phyloP scores from a whole-genome alignment of 768 basidiomycete genomes.

The Infundibulicybe gibba region DNA sequence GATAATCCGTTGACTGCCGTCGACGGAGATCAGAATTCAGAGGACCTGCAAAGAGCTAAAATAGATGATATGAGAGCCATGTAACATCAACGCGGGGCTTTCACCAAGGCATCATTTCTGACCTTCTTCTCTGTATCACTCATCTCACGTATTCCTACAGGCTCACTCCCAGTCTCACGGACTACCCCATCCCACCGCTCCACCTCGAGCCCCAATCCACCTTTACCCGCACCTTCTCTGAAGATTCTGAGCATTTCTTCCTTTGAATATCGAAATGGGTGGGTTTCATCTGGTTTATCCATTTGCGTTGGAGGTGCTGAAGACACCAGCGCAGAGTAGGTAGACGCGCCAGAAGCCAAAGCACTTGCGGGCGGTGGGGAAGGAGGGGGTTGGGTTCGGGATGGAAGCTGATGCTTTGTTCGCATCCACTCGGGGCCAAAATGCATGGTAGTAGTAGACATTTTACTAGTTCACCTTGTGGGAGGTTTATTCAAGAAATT shows the following conservation, averaged over 20 bases:
- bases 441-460: slow-evolving; percentile 73
- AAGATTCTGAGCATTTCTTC: slow-evolving; percentile 84
- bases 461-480: slow-evolving; percentile 23
- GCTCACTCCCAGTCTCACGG: slow-evolving; percentile 69
- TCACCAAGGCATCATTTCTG: slow-evolving; percentile 17
- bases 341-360: slow-evolving; percentile 49
- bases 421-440: slow-evolving; percentile 96
- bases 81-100: slow-evolving; percentile 13
- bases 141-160: slow-evolving; percentile 76
- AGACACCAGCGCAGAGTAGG: slow-evolving; percentile 70
- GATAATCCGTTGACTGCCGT: slow-evolving; percentile 75
- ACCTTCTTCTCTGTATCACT: slow-evolving; percentile 88
- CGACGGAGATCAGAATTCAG: slow-evolving; percentile 87
- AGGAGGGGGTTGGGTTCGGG: slow-evolving; percentile 52
- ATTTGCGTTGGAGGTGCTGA: slow-evolving; percentile 42
- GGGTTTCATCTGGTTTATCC: slow-evolving; percentile 59
- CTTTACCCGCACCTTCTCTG: slow-evolving; percentile 71
- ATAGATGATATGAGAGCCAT: slow-evolving; percentile 18
- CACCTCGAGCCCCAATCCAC: slow-evolving; percentile 78
- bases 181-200: slow-evolving; percentile 90
- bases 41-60: slow-evolving; percentile 74
- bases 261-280: slow-evolving; percentile 85
- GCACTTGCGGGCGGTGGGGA: slow-evolving; percentile 52
- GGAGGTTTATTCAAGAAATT: slow-evolving; percentile 14
- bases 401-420: slow-evolving; percentile 59